Evolutionary conservation across 2,329 filamentous ascomycete genomes (phyloP).

Genomic region (Claviceps quebecensis): DNA sequence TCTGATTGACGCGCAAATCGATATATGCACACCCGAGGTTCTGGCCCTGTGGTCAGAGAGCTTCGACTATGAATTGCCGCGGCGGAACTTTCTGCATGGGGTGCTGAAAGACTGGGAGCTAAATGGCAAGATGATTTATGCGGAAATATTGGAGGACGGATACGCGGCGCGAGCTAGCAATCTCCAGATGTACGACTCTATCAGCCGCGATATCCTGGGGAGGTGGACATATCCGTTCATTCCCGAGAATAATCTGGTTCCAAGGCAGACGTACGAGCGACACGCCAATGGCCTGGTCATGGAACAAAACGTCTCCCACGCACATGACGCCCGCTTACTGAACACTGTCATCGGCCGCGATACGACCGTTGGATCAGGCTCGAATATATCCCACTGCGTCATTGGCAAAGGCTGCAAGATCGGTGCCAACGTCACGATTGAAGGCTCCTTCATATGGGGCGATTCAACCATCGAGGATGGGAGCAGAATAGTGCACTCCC

Average conservation of each 20-base stretch:
- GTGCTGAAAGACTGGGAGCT: constrained; percentile 94
- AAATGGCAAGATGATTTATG: constrained; percentile 93
- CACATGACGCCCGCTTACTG: constrained; percentile 55
- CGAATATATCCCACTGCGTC: constrained; percentile 57
- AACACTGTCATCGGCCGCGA: constrained; percentile 64
- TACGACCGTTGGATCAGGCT: constrained; percentile 61
- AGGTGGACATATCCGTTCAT: constrained; percentile 82
- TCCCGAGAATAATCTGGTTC: constrained; percentile 75
- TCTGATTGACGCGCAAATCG: constrained; percentile 84
- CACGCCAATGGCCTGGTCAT: constrained; percentile 59
- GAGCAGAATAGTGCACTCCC: constrained; percentile 52
- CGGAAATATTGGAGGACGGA: constrained; percentile 66
- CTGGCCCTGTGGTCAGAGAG: constrained; percentile 93
- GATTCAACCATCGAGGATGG: constrained; percentile 64
- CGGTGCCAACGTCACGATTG: constrained; percentile 66
- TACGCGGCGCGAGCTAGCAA: constrained; percentile 82
- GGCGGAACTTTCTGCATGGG: constrained; percentile 78
- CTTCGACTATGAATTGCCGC: constrained; percentile 87
- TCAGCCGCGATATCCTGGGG: constrained; percentile 73
- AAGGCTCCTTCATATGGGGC: constrained; percentile 81
- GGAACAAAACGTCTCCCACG: constrained; percentile 63
- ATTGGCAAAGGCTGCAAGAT: constrained; percentile 79
- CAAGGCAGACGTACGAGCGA: constrained; percentile 61
- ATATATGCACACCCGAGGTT: constrained; percentile 94
- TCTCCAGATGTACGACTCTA: constrained; percentile 76